A percentile compares a stretch with the other conserved stretches of the same genome.
phyloP scores from a whole-genome alignment of 2,329 filamentous ascomycete species.

The Alternaria metachromatica region DNA sequence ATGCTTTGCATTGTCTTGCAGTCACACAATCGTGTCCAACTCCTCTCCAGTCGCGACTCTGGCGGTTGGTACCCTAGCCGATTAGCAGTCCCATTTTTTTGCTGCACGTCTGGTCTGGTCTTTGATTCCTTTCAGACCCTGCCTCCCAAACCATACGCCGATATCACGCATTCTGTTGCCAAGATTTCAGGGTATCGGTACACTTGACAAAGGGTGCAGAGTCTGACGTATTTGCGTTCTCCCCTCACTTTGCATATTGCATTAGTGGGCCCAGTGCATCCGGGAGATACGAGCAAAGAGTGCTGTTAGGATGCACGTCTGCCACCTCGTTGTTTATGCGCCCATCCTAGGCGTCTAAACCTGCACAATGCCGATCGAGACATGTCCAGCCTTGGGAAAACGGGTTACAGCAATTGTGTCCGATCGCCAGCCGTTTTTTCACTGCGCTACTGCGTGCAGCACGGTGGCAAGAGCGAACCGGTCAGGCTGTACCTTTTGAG shows the following conservation, averaged over 20 bases:
- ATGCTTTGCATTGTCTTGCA: constrained; percentile 40
- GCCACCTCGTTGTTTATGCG: constrained; percentile 44
- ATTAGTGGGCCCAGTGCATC: constrained; percentile 39
- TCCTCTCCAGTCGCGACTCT: constrained; percentile 47
- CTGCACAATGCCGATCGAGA: constrained; percentile 42
- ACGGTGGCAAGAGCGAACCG: constrained; percentile 48
- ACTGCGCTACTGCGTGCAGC: constrained; percentile 45
- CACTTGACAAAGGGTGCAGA: constrained; percentile 38
- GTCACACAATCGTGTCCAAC: constrained; percentile 46
- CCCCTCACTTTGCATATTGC: constrained; percentile 41
- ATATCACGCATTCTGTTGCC: constrained; percentile 35
- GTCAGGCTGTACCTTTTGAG: constrained; percentile 48
- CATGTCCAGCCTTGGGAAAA: constrained; percentile 42
- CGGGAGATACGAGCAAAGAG: constrained; percentile 33
- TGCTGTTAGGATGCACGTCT: constrained; percentile 27
- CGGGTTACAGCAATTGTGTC: constrained; percentile 38
- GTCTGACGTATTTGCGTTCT: constrained; percentile 41
- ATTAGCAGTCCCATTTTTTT: constrained; percentile 36
- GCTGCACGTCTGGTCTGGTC: constrained; percentile 30
- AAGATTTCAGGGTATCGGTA: constrained; percentile 37
- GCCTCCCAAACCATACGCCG: constrained; percentile 14
- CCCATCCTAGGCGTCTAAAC: constrained; percentile 38
- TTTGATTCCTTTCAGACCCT: constrained; percentile 35
- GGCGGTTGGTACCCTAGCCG: constrained; percentile 39
- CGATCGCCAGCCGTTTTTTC: constrained; percentile 43